Conservation (phyloP, 805 yeast genomes). For the Schwanniomyces sp. region DNA sequence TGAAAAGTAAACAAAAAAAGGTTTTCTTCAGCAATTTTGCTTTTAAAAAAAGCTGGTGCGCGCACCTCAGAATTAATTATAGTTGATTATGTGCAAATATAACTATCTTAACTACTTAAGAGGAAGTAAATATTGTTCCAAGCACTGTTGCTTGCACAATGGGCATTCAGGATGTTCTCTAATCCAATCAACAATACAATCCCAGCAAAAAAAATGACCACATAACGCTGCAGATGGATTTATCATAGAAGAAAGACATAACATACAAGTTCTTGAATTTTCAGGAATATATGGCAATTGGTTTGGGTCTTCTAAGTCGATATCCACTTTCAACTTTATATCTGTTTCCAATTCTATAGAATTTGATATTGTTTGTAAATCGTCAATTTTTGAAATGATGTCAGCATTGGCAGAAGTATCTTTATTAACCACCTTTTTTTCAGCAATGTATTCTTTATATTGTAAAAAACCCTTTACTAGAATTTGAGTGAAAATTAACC, state of each 20-base stretch:
- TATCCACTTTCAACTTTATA: slow-evolving; percentile 13
- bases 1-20: background rate
- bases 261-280: slow-evolving; percentile 72
- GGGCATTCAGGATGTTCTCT: slow-evolving; percentile 90
- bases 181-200: slow-evolving; percentile 86
- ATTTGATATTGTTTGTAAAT: slow-evolving; percentile 3
- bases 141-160: slow-evolving; percentile 72
- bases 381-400: slow-evolving; percentile 1
- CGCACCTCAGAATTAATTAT: background rate
- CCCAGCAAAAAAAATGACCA: slow-evolving; percentile 95
- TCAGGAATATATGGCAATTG: slow-evolving; percentile 69
- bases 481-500: slow-evolving; percentile 54
- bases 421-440: slow-evolving; percentile 10
- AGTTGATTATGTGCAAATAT: background rate
- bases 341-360: background rate
- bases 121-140: slow-evolving; percentile 63
- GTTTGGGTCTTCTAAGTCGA: slow-evolving; percentile 57
- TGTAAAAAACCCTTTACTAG: slow-evolving; percentile 42
- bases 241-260: slow-evolving; percentile 77
- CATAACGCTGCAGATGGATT: slow-evolving; percentile 86
- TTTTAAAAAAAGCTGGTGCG: background rate
- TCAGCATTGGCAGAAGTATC: background rate
- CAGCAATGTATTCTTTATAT: slow-evolving; percentile 24
- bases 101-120: slow-evolving; percentile 38
- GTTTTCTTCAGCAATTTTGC: background rate